Conservation (phyloP, 2,329 filamentous ascomycete genomes). For the Botrytis deweyae region DNA sequence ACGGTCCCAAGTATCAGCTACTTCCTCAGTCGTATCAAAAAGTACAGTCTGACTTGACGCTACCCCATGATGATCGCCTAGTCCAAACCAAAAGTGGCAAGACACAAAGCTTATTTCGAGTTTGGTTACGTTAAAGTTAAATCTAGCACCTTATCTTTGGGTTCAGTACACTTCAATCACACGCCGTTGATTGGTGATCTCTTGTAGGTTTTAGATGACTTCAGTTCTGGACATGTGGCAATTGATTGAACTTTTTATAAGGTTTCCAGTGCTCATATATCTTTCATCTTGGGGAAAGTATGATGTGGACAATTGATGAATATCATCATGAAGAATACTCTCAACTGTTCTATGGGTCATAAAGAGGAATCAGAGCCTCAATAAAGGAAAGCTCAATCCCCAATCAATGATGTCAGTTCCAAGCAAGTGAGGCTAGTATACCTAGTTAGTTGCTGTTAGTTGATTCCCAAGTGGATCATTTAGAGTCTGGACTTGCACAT, state of each 20-base stretch:
- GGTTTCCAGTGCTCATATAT: not conserved
- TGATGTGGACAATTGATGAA: not conserved
- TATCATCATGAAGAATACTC: not conserved
- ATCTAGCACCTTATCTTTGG: not conserved
- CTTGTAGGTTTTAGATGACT: not conserved
- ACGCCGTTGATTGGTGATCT: not conserved
- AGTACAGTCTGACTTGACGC: no score
- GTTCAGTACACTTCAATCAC: not conserved
- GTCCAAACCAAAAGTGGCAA: not conserved
- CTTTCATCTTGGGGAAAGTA: no score
- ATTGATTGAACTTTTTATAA: not conserved
- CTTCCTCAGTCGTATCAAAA: not conserved
- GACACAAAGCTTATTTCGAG: not conserved
- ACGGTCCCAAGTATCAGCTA: not conserved
- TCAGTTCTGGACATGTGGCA: not conserved
- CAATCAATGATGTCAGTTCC: not conserved
- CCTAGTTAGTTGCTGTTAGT: not conserved
- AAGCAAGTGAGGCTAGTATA: not conserved
- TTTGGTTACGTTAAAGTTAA: not conserved
- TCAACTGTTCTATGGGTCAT: not conserved
- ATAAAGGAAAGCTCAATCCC: no score
- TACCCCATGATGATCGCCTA: not conserved
- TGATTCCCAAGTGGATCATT: not conserved
- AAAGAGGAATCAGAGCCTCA: not conserved
- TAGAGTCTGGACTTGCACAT: slow-evolving; percentile 5